Evolutionary conservation across 176 grass and related monocot genomes (phyloP).

Genomic region (Hordeum marinum): DNA sequence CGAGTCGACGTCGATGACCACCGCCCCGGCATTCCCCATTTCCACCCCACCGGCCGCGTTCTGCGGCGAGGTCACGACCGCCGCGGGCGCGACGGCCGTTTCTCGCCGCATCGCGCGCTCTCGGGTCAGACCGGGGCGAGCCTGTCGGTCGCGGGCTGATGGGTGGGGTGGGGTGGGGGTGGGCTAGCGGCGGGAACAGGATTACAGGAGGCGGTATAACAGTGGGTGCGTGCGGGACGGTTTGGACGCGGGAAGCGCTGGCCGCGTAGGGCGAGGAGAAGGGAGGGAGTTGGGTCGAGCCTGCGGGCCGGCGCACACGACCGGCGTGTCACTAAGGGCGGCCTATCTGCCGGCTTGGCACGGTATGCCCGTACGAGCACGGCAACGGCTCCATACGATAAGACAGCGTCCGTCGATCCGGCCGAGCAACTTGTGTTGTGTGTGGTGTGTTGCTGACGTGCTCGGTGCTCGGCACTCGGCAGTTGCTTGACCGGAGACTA

Average conservation of each 20-base stretch:
- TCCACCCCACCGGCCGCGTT: neutral
- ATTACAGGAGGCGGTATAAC: neutral
- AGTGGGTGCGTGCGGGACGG: neutral
- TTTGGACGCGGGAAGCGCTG: neutral
- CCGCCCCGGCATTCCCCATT: neutral
- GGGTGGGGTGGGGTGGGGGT: neutral
- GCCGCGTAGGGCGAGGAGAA: no score
- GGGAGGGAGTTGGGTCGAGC: neutral
- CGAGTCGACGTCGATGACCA: neutral
- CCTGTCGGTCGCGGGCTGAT: neutral
- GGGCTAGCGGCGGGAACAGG: neutral
- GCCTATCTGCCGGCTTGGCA: neutral
- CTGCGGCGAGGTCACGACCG: constrained; percentile 16
- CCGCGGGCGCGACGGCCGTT: constrained; percentile 27
- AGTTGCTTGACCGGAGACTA: no score
- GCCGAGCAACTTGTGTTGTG: no score
- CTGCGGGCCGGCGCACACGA: neutral
- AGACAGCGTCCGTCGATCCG: neutral
- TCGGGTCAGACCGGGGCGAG: neutral
- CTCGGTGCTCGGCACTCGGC: no score
- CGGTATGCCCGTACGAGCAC: neutral
- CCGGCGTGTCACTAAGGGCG: neutral
- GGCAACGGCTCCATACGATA: neutral
- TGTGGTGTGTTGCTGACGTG: no score
- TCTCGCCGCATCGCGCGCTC: constrained; percentile 24